Evolutionary conservation across 257 asterid species (phyloP).

Genomic region (Penstemon davidsonii): DNA sequence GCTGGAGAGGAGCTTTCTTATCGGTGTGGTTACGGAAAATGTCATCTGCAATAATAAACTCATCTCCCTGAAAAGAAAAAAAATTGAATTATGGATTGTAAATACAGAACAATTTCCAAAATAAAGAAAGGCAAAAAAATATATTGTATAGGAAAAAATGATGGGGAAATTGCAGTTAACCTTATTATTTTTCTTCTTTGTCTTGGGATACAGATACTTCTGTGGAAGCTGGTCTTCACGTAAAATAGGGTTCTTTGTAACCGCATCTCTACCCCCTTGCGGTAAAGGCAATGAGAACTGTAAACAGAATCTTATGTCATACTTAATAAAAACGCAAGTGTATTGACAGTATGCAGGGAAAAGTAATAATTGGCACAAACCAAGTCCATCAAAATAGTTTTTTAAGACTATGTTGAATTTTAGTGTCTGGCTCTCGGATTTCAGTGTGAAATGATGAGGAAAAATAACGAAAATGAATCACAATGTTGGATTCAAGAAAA

Average conservation of each 20-base stretch:
- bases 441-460: too few relatives aligned
- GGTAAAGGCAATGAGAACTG: slow-evolving; percentile 94
- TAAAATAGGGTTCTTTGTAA: slow-evolving; percentile 81
- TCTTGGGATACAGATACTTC: slow-evolving; percentile 77
- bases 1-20: slow-evolving; percentile 82
- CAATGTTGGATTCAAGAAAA: too few relatives aligned
- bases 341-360: too few relatives aligned
- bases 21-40: slow-evolving; percentile 68
- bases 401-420: too few relatives aligned
- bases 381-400: too few relatives aligned
- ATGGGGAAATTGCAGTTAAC: slow-evolving; percentile 31
- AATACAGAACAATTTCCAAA: background rate
- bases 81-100: background rate
- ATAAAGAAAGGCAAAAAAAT: background rate
- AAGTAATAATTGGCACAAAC: too few relatives aligned
- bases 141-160: background rate
- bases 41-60: slow-evolving; percentile 53
- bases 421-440: too few relatives aligned
- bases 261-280: slow-evolving; percentile 88
- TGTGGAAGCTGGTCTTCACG: slow-evolving; percentile 98
- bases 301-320: slow-evolving; percentile 27
- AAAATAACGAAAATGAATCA: too few relatives aligned
- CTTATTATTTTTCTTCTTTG: slow-evolving; percentile 82
- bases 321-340: background rate
- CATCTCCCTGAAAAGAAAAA: slow-evolving; percentile 48